phyloP scores from a whole-genome alignment of 306 rosid species.

The Cyamopsis tetragonoloba region DNA sequence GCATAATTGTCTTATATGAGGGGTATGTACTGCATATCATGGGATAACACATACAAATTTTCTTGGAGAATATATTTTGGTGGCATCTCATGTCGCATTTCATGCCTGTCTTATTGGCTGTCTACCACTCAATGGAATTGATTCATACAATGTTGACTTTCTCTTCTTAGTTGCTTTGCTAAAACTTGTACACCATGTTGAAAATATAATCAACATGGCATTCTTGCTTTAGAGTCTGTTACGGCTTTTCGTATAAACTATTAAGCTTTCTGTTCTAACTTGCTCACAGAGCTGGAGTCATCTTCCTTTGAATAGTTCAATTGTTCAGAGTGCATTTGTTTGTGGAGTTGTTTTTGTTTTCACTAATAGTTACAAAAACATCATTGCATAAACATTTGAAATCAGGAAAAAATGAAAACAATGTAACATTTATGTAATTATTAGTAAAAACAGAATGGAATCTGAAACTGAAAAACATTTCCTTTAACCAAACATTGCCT shows the following conservation, averaged over 20 bases:
- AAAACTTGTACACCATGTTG: neutral
- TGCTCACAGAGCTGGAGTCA: neutral
- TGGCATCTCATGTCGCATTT: neutral
- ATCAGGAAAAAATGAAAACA: neutral
- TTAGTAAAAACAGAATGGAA: neutral
- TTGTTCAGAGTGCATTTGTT: neutral
- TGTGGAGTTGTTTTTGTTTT: neutral
- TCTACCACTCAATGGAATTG: neutral
- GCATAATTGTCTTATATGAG: slow-evolving; percentile 29
- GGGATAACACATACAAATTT: neutral
- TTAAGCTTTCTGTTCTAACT: neutral
- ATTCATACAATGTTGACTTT: neutral
- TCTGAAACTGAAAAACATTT: no score
- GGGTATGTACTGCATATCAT: slow-evolving; percentile 23
- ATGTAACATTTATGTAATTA: neutral
- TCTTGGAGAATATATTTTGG: neutral
- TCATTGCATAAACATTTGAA: neutral
- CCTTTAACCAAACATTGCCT: neutral
- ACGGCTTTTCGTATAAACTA: neutral
- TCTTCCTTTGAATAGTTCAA: neutral
- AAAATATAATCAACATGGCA: neutral
- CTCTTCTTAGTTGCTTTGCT: neutral
- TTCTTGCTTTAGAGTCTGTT: neutral
- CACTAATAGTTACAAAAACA: neutral
- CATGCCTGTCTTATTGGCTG: neutral